Evolutionary conservation across 768 basidiomycete genomes (phyloP).

Genomic region (Tulasnella sp.): DNA sequence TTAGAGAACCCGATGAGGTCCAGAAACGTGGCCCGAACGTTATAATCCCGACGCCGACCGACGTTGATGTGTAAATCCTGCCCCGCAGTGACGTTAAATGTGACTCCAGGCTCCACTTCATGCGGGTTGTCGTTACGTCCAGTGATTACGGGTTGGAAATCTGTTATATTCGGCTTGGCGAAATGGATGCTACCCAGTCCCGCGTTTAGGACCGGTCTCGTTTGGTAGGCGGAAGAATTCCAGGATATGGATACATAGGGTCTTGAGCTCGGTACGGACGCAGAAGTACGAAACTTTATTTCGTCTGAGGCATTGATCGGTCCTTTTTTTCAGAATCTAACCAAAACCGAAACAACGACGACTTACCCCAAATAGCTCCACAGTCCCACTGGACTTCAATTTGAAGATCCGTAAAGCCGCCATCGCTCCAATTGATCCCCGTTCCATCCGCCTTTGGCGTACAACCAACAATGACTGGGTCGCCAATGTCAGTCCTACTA

Average conservation of each 20-base stretch:
- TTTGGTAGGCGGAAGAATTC: neutral
- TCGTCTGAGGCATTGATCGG: neutral
- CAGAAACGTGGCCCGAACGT: neutral
- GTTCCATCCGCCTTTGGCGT: too few species aligned
- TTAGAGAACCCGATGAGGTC: neutral
- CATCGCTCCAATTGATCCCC: too few species aligned
- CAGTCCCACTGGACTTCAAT: neutral
- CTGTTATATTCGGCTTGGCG: neutral
- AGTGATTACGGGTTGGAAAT: neutral
- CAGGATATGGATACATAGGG: neutral
- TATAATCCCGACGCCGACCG: neutral
- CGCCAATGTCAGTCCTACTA: neutral
- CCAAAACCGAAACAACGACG: neutral
- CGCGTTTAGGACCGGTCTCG: neutral
- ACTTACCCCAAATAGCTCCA: neutral
- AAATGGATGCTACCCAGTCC: neutral
- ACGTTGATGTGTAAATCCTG: neutral
- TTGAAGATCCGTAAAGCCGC: neutral
- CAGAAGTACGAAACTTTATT: neutral
- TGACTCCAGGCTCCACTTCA: neutral
- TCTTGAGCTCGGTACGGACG: neutral
- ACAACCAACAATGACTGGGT: too few species aligned
- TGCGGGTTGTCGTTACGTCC: neutral
- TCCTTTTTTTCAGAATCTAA: neutral
- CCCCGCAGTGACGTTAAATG: neutral